Percentiles rank a stretch among this genome's conserved stretches.
Evolutionary conservation across 2,329 filamentous ascomycete species (phyloP).

Genomic region (Biscogniauxia mediterranea): DNA sequence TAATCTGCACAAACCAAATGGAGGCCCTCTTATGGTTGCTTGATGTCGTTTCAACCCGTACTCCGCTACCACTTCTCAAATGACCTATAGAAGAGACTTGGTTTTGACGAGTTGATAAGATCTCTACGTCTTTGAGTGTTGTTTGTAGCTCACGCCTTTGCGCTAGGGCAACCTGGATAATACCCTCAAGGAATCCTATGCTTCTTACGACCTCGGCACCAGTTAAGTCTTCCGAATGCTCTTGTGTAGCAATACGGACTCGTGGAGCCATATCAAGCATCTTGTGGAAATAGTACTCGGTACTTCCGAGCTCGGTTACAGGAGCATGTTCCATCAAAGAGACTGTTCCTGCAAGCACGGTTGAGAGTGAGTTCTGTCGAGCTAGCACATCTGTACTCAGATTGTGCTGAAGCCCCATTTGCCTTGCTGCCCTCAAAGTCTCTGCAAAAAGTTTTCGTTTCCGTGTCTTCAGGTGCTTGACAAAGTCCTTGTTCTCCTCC

Average conservation of each 20-base stretch:
- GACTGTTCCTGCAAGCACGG: constrained; percentile 62
- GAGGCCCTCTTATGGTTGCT: constrained; percentile 32
- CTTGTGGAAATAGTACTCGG: constrained; percentile 76
- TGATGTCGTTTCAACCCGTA: constrained; percentile 18
- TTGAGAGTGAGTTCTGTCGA: constrained; percentile 68
- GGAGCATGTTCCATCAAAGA: constrained; percentile 36
- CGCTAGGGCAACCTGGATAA: constrained; percentile 63
- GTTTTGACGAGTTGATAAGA: constrained; percentile 38
- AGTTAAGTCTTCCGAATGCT: constrained; percentile 83
- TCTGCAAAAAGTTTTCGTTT: constrained; percentile 92
- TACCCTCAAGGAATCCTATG: constrained; percentile 81
- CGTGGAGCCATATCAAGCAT: constrained; percentile 70
- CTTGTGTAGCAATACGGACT: constrained; percentile 63
- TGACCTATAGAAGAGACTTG: constrained; percentile 37
- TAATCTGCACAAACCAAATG: constrained; percentile 67
- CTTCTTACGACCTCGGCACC: constrained; percentile 76
- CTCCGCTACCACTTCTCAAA: constrained; percentile 17
- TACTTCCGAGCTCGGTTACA: constrained; percentile 35
- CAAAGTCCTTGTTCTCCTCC: constrained; percentile 78
- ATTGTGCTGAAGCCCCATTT: constrained; percentile 89
- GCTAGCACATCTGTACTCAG: constrained; percentile 70
- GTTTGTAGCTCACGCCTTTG: constrained; percentile 55
- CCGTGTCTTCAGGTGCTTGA: constrained; percentile 86
- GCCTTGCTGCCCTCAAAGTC: constrained; percentile 74
- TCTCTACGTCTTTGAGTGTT: constrained; percentile 36